These are phyloP conservation scores for Cardamine resedifolia DNA, from an alignment of 345 rosid genomes.

Conservation along the genomic window DNA sequence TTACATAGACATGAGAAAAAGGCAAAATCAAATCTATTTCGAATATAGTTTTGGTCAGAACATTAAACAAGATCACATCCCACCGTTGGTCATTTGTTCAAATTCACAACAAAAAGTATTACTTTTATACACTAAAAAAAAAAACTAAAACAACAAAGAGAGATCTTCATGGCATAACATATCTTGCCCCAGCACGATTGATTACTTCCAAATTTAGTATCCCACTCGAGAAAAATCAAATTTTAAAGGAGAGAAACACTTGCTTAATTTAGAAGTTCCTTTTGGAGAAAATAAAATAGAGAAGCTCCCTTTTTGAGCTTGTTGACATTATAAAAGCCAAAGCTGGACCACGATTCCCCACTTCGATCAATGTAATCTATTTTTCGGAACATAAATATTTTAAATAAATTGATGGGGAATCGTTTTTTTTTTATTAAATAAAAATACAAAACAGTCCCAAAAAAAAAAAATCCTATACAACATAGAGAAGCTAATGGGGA, in stretches of 20 bases:
- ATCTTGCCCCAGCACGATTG: constrained; percentile 27
- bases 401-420: constrained; percentile 18
- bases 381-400: neutral
- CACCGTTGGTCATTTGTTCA: constrained; percentile 21
- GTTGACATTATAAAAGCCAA: constrained; percentile 39
- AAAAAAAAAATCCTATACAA: constrained; percentile 9
- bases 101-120: constrained; percentile 24
- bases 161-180: constrained; percentile 32
- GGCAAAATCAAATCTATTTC: constrained; percentile 20
- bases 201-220: constrained; percentile 35
- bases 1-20: neutral
- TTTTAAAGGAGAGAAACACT: constrained; percentile 14
- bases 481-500: constrained; percentile 25
- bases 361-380: constrained; percentile 15
- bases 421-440: constrained; percentile 6
- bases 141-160: neutral
- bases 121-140: neutral
- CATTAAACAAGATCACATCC: constrained; percentile 23
- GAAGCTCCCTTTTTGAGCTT: constrained; percentile 20
- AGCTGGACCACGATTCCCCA: constrained; percentile 41
- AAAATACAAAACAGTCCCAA: neutral
- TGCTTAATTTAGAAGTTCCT: constrained; percentile 38
- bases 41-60: constrained; percentile 19
- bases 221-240: constrained; percentile 28
- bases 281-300: constrained; percentile 7